These are phyloP conservation scores for Chlorella variabilis DNA, from an alignment of 163 green algal species.

Conservation along the genomic window DNA sequence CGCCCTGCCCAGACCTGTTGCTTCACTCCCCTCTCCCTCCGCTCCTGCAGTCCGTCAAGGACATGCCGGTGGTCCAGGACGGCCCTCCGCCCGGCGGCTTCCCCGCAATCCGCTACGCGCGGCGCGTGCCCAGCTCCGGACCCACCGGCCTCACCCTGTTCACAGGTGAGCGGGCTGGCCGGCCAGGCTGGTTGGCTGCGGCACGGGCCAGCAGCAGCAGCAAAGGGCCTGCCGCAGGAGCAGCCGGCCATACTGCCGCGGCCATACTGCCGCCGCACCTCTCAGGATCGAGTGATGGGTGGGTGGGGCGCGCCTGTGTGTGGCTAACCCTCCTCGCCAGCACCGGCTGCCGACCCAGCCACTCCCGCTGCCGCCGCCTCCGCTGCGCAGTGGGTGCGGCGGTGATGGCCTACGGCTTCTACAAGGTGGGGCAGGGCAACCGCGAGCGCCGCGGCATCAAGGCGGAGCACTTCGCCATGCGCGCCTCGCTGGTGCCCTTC, in stretches of 20 bases:
- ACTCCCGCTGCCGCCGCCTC: no score
- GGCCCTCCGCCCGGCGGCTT: conserved; percentile 95
- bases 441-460: conserved; percentile 42
- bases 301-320: no score
- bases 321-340: no score
- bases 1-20: background rate
- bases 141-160: conserved; percentile 89
- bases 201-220: background rate
- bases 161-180: conserved; percentile 41
- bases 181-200: no score
- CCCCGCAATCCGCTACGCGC: conserved; percentile 90
- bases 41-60: conserved; percentile 88
- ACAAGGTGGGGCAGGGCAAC: conserved; percentile 67
- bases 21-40: background rate
- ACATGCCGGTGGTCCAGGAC: conserved; percentile 95
- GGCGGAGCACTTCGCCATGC: conserved; percentile 55
- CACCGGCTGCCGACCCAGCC: background rate
- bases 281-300: no score
- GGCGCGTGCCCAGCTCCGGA: conserved; percentile 90
- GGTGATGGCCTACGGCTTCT: conserved; percentile 85
- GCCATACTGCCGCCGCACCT: no score
- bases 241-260: no score
- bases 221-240: no score
- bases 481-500: conserved; percentile 62
- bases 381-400: conserved; percentile 32